Conservation (phyloP, 495 filamentous ascomycete genomes). For the Lepraria neglecta region DNA sequence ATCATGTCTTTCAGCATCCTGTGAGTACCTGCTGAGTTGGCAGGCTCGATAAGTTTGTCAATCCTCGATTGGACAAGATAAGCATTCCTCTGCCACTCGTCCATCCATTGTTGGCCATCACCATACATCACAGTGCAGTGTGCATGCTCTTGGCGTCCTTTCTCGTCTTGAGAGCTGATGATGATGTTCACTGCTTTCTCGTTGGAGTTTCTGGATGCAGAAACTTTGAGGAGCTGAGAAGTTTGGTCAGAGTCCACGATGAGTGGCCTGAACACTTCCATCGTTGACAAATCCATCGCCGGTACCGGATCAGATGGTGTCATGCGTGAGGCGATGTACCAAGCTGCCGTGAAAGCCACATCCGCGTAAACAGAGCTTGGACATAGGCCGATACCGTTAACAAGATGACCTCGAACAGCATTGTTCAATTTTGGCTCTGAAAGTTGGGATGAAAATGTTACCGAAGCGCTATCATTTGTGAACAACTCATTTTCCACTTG, state of each 20-base stretch:
- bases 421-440: slow-evolving; percentile 22
- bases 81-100: slow-evolving; percentile 46
- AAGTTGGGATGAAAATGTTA: slow-evolving; percentile 24
- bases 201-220: slow-evolving; percentile 34
- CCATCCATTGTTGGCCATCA: slow-evolving; percentile 42
- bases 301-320: slow-evolving; percentile 15
- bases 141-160: slow-evolving; percentile 37
- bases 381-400: slow-evolving; percentile 25
- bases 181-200: slow-evolving; percentile 12
- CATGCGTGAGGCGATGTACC: slow-evolving; percentile 22
- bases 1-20: slow-evolving; percentile 21
- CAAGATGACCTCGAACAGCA: slow-evolving; percentile 27
- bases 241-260: slow-evolving; percentile 23
- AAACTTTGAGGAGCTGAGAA: slow-evolving; percentile 21
- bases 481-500: slow-evolving; percentile 15
- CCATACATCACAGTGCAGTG: slow-evolving; percentile 46
- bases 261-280: slow-evolving; percentile 31
- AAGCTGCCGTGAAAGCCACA: slow-evolving; percentile 25
- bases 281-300: slow-evolving; percentile 30
- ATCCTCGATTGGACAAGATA: slow-evolving; percentile 54
- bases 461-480: slow-evolving; percentile 17
- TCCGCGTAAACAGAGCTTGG: slow-evolving; percentile 28
- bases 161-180: slow-evolving; percentile 32
- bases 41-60: slow-evolving; percentile 34
- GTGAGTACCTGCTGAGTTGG: slow-evolving; percentile 3